These are phyloP conservation scores for Centella asiatica DNA, from an alignment of 129 eudicot genomes.

Conservation along the genomic window DNA sequence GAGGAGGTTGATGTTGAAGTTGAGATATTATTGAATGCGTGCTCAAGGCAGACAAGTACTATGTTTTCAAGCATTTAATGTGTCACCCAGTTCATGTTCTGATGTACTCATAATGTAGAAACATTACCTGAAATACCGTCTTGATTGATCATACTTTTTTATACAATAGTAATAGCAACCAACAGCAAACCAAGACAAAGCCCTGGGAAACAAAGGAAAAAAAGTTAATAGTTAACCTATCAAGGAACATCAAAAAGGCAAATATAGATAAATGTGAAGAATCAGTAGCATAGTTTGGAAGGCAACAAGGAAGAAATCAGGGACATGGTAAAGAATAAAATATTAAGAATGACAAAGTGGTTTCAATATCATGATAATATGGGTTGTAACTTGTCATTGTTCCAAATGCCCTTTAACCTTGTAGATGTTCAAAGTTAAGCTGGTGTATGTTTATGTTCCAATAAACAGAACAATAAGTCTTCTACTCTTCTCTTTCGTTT, in stretches of 20 bases:
- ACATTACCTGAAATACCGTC: conserved; percentile 82
- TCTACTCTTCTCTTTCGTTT: too few species aligned
- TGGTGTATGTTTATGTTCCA: too few species aligned
- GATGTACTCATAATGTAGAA: background rate
- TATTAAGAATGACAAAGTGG: background rate
- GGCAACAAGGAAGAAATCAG: background rate
- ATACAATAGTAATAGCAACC: conserved; percentile 96
- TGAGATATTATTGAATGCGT: too few species aligned
- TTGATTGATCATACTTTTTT: conserved; percentile 87
- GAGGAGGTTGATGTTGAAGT: too few species aligned
- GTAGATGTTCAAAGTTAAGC: background rate
- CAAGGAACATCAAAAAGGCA: background rate
- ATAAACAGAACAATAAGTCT: too few species aligned
- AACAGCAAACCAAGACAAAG: conserved; percentile 97
- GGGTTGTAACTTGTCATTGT: too few species aligned
- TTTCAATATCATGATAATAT: too few species aligned
- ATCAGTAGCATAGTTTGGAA: background rate
- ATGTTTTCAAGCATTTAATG: background rate
- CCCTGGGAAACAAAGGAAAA: conserved; percentile 37
- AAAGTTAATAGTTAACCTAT: background rate
- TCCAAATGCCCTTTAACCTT: background rate
- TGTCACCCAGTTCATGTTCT: background rate
- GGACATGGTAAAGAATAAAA: too few species aligned
- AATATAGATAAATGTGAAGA: background rate
- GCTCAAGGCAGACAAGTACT: too few species aligned